Conservation (phyloP, 2,329 filamentous ascomycete genomes). For the Epichloe glyceriae region DNA sequence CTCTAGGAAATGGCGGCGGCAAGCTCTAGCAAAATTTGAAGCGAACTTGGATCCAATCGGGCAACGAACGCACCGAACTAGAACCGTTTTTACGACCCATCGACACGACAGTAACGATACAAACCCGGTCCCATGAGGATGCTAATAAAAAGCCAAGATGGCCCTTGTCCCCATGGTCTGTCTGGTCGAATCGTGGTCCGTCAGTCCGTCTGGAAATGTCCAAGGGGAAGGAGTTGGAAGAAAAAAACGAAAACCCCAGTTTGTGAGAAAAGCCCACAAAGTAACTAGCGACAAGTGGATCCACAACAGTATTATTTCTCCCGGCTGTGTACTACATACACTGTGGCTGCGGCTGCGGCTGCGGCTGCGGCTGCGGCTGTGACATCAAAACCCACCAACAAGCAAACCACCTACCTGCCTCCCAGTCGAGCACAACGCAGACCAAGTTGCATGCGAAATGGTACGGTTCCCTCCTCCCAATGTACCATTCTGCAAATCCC, state of each 20-base stretch:
- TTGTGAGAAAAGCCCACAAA: background rate
- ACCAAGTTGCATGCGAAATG: background rate
- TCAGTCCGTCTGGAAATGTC: too few species aligned
- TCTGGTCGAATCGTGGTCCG: too few species aligned
- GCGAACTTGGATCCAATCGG: conserved; percentile 18
- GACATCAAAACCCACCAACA: background rate
- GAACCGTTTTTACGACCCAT: too few species aligned
- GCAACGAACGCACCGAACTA: background rate
- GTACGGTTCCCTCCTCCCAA: background rate
- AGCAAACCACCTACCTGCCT: too few species aligned
- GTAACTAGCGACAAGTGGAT: background rate
- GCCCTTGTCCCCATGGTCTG: background rate
- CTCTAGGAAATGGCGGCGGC: conserved; percentile 38
- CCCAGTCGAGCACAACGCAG: too few species aligned
- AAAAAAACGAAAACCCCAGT: background rate
- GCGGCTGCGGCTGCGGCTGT: background rate
- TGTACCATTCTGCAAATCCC: background rate
- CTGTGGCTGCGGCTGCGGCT: background rate
- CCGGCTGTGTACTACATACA: background rate
- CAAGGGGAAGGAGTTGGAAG: too few species aligned
- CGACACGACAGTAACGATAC: background rate
- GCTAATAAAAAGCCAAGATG: background rate
- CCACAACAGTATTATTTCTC: background rate
- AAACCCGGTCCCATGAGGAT: background rate
- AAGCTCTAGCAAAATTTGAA: conserved; percentile 57